phyloP scores from a whole-genome alignment of 2,329 filamentous ascomycete genomes.

The Leptographium wingfieldii region DNA sequence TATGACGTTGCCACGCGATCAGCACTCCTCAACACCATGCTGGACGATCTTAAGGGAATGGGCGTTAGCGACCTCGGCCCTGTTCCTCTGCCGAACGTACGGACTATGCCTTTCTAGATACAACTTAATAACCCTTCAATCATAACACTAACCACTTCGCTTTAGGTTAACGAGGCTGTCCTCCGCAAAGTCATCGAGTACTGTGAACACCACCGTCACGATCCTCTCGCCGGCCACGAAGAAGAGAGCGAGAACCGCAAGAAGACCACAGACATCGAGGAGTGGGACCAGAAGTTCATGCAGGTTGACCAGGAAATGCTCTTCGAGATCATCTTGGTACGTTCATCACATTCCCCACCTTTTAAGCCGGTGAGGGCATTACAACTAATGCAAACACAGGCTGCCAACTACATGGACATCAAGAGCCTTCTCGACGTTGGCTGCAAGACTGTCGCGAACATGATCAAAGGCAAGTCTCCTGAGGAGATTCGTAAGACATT shows the following conservation, averaged over 20 bases:
- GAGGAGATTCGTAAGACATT: conserved; percentile 99
- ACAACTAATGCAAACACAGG: conserved; percentile 35
- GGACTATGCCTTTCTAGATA: conserved; percentile 15
- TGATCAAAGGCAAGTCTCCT: conserved; percentile 99
- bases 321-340: conserved; percentile 93
- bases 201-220: conserved; percentile 89
- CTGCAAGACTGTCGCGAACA: conserved; percentile 99
- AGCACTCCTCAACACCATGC: conserved; percentile 94
- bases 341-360: conserved; percentile 19
- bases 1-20: conserved; percentile 81
- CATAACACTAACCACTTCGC: background rate
- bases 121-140: background rate
- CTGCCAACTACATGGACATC: conserved; percentile 97
- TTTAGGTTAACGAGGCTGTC: conserved; percentile 81
- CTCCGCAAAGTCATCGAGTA: conserved; percentile 95
- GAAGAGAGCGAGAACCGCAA: conserved; percentile 90
- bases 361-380: background rate
- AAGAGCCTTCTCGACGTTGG: conserved; percentile 95
- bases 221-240: conserved; percentile 69
- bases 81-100: conserved; percentile 78
- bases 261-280: conserved; percentile 97
- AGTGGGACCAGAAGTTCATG: conserved; percentile 99
- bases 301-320: conserved; percentile 99
- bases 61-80: conserved; percentile 31
- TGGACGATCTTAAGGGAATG: conserved; percentile 67